Conservation (phyloP, 208 protist species). For the Trypanosoma congolense region DNA sequence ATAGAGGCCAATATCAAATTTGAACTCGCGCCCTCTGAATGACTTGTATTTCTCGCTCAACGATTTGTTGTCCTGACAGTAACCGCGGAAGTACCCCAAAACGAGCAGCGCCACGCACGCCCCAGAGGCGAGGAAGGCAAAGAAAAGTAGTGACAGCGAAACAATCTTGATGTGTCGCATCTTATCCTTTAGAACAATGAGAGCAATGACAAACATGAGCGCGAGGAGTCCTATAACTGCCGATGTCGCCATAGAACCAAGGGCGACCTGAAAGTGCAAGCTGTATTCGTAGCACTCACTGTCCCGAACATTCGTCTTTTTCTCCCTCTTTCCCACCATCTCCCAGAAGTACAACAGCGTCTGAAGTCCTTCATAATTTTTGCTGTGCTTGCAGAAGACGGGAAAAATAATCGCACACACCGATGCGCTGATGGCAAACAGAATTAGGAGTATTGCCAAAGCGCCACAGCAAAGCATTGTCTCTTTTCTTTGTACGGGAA, state of each 20-base stretch:
- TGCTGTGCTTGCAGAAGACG: neutral
- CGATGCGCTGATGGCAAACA: neutral
- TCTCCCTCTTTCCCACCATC: neutral
- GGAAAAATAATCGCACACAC: conserved; percentile 4
- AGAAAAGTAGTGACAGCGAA: neutral
- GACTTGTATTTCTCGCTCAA: neutral
- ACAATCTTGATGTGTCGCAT: neutral
- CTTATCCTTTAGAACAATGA: neutral
- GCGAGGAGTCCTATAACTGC: conserved; percentile 1
- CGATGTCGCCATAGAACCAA: neutral
- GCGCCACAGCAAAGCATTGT: conserved; percentile 1
- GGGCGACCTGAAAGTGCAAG: neutral
- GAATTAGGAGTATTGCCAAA: neutral
- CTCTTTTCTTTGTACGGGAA: neutral
- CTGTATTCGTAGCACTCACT: conserved; percentile 1
- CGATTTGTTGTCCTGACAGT: neutral
- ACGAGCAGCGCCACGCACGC: conserved; percentile 10
- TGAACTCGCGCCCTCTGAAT: neutral
- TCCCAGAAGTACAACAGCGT: neutral
- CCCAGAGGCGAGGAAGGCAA: neutral
- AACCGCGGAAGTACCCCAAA: conserved; percentile 14
- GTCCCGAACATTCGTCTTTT: neutral
- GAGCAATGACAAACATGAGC: conserved; percentile 4
- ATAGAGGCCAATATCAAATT: neutral
- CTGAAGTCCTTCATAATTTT: neutral